Base-by-base conservation (phyloP, 345 rosid species). In the Psidium guajava region DNA sequence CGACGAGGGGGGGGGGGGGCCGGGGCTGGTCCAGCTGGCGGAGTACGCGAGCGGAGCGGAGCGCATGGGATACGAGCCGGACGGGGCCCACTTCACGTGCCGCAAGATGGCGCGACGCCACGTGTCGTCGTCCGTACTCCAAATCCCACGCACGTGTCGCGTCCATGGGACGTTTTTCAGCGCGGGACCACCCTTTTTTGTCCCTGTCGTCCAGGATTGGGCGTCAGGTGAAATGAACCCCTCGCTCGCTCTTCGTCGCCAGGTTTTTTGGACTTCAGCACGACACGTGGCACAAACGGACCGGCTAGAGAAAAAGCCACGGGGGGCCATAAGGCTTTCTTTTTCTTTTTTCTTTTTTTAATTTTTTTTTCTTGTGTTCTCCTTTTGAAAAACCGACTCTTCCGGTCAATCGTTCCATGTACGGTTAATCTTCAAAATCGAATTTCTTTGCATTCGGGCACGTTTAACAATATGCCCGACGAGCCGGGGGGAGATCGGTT, bases 61-160 rank as follows among this genome's bases (percentile, higher is more conserved):
- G 77, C 77, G 57, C 22, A 16, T 21, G 74, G 74, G n/a, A 16
- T 18, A 20, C 1, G 47, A 54, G 6, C 6, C 0, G 3, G 13
- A 5, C 5, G 77, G 88, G 87, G 82, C 75, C 85, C 81, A 84
- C 86, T 85, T 91, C 93, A 92, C 92, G 93, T 92, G 95, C 87
- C 85, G 86, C 82, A 84, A 12, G 13, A 86, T 21, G 14, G 22
- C 22, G 14, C 8, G 8, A 52, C 2, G 90, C 87, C 92, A 88
- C 89, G 91, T 90, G 89, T 69, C 10, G 89, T 69, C 10, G 6
- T 0, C 0, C 12, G 18, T 12, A 27, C 52, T 9, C 51, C 2
- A 0, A 6, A 0, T 8, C 0, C 11, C 0, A 0, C 12, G 83
- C 92, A 91, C 90, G 89, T 85, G 92, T 88, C 88, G 6, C 6